A percentile compares a stretch with the other conserved stretches of the same genome.
Evolutionary conservation across 345 rosid species (phyloP).

Genomic region (Reutealis trisperma): DNA sequence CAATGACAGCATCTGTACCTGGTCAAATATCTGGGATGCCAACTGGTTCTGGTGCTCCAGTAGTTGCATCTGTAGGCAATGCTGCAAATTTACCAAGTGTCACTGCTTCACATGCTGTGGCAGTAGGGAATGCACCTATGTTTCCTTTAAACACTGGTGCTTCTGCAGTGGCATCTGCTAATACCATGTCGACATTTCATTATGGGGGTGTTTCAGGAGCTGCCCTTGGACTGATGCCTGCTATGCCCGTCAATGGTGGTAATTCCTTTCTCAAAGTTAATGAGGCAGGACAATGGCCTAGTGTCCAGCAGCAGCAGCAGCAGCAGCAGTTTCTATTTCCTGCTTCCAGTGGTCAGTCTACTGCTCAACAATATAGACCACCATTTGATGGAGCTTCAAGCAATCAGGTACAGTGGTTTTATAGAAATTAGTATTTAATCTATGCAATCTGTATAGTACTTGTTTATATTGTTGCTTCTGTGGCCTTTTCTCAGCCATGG

Average conservation of each 20-base stretch:
- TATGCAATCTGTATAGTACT: slow-evolving; percentile 9
- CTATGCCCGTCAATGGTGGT: slow-evolving; percentile 34
- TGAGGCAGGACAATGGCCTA: slow-evolving; percentile 41
- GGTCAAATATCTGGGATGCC: slow-evolving; percentile 45
- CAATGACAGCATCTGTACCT: slow-evolving; percentile 51
- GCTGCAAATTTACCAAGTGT: slow-evolving; percentile 27
- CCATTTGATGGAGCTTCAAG: slow-evolving; percentile 47
- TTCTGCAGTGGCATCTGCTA: slow-evolving; percentile 34
- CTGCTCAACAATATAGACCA: slow-evolving; percentile 45
- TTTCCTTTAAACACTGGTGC: slow-evolving; percentile 28
- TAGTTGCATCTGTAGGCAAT: slow-evolving; percentile 33
- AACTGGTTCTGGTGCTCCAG: slow-evolving; percentile 31
- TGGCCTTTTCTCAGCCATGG: slow-evolving; percentile 53
- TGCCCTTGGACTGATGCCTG: slow-evolving; percentile 34
- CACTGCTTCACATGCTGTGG: slow-evolving; percentile 28
- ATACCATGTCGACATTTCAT: slow-evolving; percentile 35
- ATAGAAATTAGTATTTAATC: slow-evolving; percentile 4
- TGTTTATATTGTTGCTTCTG: slow-evolving; percentile 16
- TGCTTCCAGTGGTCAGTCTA: slow-evolving; percentile 41
- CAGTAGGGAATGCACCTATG: slow-evolving; percentile 26
- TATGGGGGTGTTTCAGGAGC: slow-evolving; percentile 35
- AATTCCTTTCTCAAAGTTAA: slow-evolving; percentile 23
- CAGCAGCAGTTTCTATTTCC: slow-evolving; percentile 40
- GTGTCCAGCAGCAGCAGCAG: slow-evolving; percentile 46
- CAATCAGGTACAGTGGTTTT: slow-evolving; percentile 53